A percentile compares a stretch with the other conserved stretches of the same genome.
Evolutionary conservation across 23 red algal species (phyloP).

Genomic region (Gracilaria caudata): DNA sequence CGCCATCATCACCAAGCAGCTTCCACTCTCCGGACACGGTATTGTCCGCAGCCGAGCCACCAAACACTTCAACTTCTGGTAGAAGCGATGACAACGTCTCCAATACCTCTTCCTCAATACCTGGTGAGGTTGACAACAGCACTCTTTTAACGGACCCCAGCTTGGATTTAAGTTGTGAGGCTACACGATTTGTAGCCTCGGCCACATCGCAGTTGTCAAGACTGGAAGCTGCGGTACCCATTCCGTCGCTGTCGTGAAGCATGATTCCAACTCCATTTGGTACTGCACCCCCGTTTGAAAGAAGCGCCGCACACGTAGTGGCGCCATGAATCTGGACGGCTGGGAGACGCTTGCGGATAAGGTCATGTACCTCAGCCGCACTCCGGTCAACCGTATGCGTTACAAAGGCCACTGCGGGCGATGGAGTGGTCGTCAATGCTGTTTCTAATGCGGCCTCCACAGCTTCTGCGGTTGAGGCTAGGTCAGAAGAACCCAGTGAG

Average conservation of each 20-base stretch:
- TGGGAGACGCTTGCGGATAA: conserved; percentile 11
- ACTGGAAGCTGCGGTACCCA: not conserved
- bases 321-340: conserved; percentile 44
- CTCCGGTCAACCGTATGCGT: conserved; percentile 23
- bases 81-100: not conserved
- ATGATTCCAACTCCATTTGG: conserved; percentile 26
- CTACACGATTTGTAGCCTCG: conserved; percentile 24
- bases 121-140: conserved; percentile 39
- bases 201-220: not conserved
- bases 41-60: conserved; percentile 58
- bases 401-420: conserved; percentile 30
- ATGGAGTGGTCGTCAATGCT: not conserved
- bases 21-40: conserved; percentile 41
- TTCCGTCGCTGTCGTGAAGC: conserved; percentile 2
- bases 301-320: conserved; percentile 39
- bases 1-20: not conserved
- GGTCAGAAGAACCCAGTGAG: conserved; percentile 16
- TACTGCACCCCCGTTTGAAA: conserved; percentile 3
- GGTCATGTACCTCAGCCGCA: not conserved
- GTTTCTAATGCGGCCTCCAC: conserved; percentile 14
- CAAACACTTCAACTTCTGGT: conserved; percentile 32
- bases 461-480: not conserved
- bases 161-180: conserved; percentile 7
- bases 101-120: conserved; percentile 55
- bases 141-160: not conserved